Evolutionary conservation across 805 yeast species (phyloP), one percentile per base, ranked within the genome.

Genomic region (Peterozyma toletana): DNA sequence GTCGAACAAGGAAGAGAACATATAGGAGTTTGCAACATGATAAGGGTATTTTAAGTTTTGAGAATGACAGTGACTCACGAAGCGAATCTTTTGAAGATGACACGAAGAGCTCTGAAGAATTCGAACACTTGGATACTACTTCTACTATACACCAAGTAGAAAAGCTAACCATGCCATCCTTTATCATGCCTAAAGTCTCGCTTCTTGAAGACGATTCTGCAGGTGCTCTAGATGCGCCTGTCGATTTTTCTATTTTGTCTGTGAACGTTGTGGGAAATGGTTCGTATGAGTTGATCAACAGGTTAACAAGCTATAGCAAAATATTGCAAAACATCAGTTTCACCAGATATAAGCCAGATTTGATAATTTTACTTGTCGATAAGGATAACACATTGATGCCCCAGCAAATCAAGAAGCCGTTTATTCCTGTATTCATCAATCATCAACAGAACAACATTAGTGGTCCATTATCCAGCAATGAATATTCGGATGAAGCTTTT

Each of bases 101-200:
- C 17, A 36, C 39, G 37, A 33, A 40, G 15, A 35, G 38, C 7
- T 45, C 37, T 11, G 34, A 35, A 30, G 44, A 42, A 10, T 11
- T 14, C 38, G 37, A 14, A 10, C 5, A 13, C 15, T 11, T 31
- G 34, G 46, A 43, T 5, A 35, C 38, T 17, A 14, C n/a, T 21
- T 34, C 40, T 13, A 44, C 47, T 2, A 27, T 37, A 48, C 60
- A 11, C 53, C 65, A 14, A 53, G 17, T 61, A 2, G 53, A 57
- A 7, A 38, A 38, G 13, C 44, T 47, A 35, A 39, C 44, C 18
- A 50, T 53, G 11, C 66, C 68, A 2, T 61, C 66, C 1, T 64
- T 64, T 49, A 60, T 63, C 14, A 64, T 64, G 69, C 69, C 69
- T 1, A 51, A 59, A 33, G 63, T 64, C 11, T 58, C 66, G 4